phyloP scores from a whole-genome alignment of 148 eudicot species.

The Camellia sinensis region DNA sequence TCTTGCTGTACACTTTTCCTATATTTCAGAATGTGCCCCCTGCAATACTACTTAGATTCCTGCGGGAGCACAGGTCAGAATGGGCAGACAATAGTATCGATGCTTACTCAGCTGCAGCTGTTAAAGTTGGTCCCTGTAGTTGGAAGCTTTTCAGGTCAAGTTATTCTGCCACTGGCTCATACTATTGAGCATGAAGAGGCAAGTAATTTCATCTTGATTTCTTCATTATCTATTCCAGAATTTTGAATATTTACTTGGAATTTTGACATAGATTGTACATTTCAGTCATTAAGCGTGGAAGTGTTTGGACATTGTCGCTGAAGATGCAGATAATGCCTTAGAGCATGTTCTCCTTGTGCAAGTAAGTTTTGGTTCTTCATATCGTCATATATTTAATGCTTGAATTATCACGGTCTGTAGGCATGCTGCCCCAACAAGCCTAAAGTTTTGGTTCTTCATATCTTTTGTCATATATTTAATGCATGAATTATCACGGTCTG shows the following conservation, averaged over 20 bases:
- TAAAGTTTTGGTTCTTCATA: too few relatives aligned
- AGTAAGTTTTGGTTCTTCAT: constrained; percentile 35
- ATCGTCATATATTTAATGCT: background rate
- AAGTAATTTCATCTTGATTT: background rate
- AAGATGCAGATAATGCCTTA: constrained; percentile 75
- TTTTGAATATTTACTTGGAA: too few relatives aligned
- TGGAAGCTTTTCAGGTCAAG: constrained; percentile 80
- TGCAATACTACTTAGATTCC: too few relatives aligned
- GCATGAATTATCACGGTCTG: too few relatives aligned
- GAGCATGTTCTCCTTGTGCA: constrained; percentile 81
- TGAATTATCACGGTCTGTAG: too few relatives aligned
- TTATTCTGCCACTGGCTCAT: constrained; percentile 82
- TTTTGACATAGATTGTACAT: too few relatives aligned
- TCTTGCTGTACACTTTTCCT: too few relatives aligned
- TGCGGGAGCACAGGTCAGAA: constrained; percentile 98
- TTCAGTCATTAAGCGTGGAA: constrained; percentile 74
- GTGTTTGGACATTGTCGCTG: constrained; percentile 59
- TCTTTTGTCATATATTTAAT: too few relatives aligned
- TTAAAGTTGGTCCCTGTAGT: constrained; percentile 79
- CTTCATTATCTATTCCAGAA: too few relatives aligned
- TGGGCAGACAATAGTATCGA: constrained; percentile 96
- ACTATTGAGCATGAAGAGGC: constrained; percentile 99
- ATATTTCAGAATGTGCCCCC: too few relatives aligned
- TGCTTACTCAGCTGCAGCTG: constrained; percentile 85
- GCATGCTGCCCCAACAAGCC: too few relatives aligned